Base-by-base conservation (phyloP, 2,329 filamentous ascomycete genomes). In the Fusarium sp. region DNA sequence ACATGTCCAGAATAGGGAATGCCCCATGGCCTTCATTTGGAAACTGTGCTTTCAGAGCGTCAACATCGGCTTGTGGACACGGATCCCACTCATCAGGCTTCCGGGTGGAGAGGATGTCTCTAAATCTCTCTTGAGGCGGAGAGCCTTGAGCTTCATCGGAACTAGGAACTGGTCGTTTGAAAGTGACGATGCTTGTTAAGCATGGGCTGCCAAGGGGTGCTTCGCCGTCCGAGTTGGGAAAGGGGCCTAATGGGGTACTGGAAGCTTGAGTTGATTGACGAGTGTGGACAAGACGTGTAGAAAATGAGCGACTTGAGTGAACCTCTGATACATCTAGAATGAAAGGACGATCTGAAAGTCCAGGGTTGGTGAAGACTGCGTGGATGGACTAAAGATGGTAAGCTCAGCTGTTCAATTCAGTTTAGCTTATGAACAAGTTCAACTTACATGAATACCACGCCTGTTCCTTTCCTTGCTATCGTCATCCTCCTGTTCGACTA, bases 1-100 rank as follows among this genome's bases (percentile, higher is more conserved):
- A 80, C 82, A 87, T 85, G 46, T 85, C 81, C 4, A 86, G 76
- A 1, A 80, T 76, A 10, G 85, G 85, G 56, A 87, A 87, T 0
- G 73, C 74, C 4, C 83, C 83, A 3, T 79, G 74, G 4, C 79
- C 76, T 15, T 77, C 69, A 40, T 76, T 70, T 4, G 79, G 80
- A 15, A 82, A 78, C 7, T 75, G 50, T 2, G 73, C 71, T 4
- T 80, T 75, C 21, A 83, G 46, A 6, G 72, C 67, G 18, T 82
- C 79, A 41, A 87, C 76, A 66, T 87, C 84, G 4, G 81, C 69
- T 6, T 82, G 80, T 1, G 84, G 84, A 11, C 79, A 76, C 2
- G 79, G 77, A 3, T 79, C 78, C 84, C 85, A 87, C 15, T 78
- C 75, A 6, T 76, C 68, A 0, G 82, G 78, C 0, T 72, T 70